Evolutionary conservation across 257 asterid genomes (phyloP).

Genomic region (Penstemon barbatus): DNA sequence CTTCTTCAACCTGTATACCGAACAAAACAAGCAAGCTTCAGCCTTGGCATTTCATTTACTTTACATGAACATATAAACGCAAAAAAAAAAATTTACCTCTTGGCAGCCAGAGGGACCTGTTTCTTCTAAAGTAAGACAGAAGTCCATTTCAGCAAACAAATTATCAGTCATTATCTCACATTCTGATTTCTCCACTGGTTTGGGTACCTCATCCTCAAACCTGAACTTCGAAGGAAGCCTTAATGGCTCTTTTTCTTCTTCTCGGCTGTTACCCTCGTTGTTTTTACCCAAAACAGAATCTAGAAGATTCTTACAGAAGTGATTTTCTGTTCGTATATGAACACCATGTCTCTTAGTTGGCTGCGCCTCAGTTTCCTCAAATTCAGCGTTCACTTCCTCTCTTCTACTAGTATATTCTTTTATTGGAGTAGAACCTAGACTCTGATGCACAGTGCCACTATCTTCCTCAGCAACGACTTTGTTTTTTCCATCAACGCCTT

Average conservation of each 20-base stretch:
- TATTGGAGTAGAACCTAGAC: background rate
- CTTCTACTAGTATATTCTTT: background rate
- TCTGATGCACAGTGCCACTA: background rate
- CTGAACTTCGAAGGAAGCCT: conserved; percentile 32
- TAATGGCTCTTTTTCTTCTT: conserved; percentile 1
- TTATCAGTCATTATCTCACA: conserved; percentile 21
- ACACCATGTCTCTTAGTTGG: background rate
- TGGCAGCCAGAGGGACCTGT: background rate
- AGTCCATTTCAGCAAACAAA: conserved; percentile 23
- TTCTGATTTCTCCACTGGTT: conserved; percentile 26
- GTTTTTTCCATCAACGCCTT: background rate
- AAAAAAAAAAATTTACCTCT: conserved; percentile 1
- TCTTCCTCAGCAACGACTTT: background rate
- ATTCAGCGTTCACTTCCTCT: background rate
- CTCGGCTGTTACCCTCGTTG: background rate
- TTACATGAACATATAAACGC: background rate
- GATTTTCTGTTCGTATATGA: background rate
- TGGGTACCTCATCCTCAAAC: conserved; percentile 30
- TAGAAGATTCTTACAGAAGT: background rate
- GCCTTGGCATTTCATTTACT: background rate
- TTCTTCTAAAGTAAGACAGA: background rate
- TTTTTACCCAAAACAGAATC: conserved; percentile 7
- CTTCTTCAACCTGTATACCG: conserved; percentile 7
- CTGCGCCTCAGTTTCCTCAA: background rate
- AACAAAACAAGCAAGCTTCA: too few species aligned